Percentiles rank a stretch among this genome's conserved stretches.
phyloP scores from a whole-genome alignment of 75 land plant species.

The Pinus tabuliformis region DNA sequence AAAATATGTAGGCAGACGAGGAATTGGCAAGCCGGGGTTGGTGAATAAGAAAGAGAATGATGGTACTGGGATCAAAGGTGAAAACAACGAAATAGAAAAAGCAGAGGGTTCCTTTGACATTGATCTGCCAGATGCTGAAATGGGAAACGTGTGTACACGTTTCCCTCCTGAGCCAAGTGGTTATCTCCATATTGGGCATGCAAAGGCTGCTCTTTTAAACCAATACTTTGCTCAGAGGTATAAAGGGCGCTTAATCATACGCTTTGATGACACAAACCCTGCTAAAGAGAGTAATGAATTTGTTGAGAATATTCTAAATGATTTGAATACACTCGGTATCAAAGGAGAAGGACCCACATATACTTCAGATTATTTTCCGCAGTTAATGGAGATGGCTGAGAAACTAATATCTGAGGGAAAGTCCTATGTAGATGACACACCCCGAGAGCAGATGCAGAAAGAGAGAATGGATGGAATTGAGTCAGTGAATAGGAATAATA shows the following conservation, averaged over 20 bases:
- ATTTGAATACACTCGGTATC: conserved; percentile 75
- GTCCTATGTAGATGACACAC: conserved; percentile 96
- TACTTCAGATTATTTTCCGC: conserved; percentile 90
- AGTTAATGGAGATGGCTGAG: conserved; percentile 84
- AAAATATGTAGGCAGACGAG: conserved; percentile 55
- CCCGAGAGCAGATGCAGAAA: conserved; percentile 86
- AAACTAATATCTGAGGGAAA: conserved; percentile 74
- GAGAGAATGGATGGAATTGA: conserved; percentile 94
- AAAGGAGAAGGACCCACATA: conserved; percentile 68
- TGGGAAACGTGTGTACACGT: conserved; percentile 84
- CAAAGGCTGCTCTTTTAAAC: conserved; percentile 92
- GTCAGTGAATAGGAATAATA: conserved; percentile 73
- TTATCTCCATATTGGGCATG: conserved; percentile 89
- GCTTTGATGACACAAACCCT: conserved; percentile 42
- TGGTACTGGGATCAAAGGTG: conserved; percentile 48
- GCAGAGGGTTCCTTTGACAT: conserved; percentile 56
- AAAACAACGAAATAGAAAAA: conserved; percentile 18
- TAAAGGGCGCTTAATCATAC: conserved; percentile 53
- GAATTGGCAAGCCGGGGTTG: conserved; percentile 36
- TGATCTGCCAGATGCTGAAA: conserved; percentile 78
- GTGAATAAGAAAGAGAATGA: conserved; percentile 18
- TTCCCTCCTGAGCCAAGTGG: conserved; percentile 99
- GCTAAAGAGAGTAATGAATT: conserved; percentile 24
- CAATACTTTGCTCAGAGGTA: conserved; percentile 84
- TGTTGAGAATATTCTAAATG: conserved; percentile 52